These are phyloP conservation scores for Pyronema omphalodes DNA, from an alignment of 495 filamentous ascomycete species.

Conservation along the genomic window DNA sequence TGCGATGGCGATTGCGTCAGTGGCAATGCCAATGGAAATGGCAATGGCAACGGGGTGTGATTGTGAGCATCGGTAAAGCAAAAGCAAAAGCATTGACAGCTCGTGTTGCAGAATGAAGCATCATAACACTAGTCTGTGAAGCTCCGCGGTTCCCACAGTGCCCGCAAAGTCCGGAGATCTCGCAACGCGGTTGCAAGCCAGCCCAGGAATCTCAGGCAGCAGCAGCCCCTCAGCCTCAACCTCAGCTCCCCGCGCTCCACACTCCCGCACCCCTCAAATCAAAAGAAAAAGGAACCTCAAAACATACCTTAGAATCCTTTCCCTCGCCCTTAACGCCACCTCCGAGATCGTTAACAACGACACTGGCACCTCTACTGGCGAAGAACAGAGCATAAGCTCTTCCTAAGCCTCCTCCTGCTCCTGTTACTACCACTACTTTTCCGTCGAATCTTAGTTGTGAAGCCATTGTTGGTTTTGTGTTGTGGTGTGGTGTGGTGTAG, in stretches of 20 bases:
- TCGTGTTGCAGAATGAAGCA: no score
- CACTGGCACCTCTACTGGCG: constrained; percentile 75
- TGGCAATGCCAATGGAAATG: no score
- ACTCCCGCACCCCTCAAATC: neutral
- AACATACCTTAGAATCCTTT: constrained; percentile 56
- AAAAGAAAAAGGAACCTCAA: neutral
- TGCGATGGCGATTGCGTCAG: no score
- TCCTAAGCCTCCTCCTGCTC: constrained; percentile 85
- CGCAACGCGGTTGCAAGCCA: no score
- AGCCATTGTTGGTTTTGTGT: constrained; percentile 6
- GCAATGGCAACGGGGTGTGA: neutral
- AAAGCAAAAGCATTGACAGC: no score
- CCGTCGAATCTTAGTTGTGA: constrained; percentile 63
- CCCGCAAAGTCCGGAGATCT: neutral
- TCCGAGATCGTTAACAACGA: constrained; percentile 94
- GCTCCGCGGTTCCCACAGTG: no score
- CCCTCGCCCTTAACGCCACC: constrained; percentile 91
- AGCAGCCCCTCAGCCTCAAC: no score
- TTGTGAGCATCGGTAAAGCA: no score
- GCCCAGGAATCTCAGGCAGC: no score
- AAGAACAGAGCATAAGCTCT: constrained; percentile 89
- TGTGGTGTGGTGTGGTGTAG: neutral
- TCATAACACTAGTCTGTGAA: no score
- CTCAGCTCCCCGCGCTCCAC: neutral
- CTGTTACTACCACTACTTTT: constrained; percentile 93